Conservation (phyloP, 495 filamentous ascomycete genomes). For the Wilcoxina mikolae region DNA sequence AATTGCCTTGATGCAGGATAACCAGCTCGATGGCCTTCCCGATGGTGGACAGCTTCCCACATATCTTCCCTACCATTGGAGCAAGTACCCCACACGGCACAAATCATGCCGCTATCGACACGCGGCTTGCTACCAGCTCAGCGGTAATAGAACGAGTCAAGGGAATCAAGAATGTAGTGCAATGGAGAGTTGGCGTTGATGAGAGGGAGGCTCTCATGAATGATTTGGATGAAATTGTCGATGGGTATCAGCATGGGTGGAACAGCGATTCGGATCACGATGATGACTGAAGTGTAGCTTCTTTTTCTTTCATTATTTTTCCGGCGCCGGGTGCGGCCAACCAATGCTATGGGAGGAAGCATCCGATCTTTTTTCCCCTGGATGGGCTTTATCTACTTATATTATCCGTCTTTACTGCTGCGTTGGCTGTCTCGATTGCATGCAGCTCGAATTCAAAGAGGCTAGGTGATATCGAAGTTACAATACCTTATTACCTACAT, state of each 20-base stretch:
- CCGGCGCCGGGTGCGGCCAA: too few relatives aligned
- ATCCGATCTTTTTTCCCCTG: too few relatives aligned
- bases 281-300: conserved; percentile 39
- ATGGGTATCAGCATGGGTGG: conserved; percentile 84
- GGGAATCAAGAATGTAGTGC: conserved; percentile 44
- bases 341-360: too few relatives aligned
- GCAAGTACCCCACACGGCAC: conserved; percentile 24
- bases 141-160: conserved; percentile 55
- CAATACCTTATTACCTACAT: too few relatives aligned
- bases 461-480: too few relatives aligned
- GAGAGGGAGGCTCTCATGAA: conserved; percentile 72
- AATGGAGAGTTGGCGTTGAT: conserved; percentile 47
- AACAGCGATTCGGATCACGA: conserved; percentile 68
- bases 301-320: too few relatives aligned
- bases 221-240: conserved; percentile 68
- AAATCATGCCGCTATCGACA: conserved; percentile 41
- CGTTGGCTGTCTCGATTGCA: too few relatives aligned
- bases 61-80: conserved; percentile 40
- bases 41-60: conserved; percentile 66
- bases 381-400: too few relatives aligned
- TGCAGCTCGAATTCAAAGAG: too few relatives aligned
- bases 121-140: conserved; percentile 59
- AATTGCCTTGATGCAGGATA: conserved; percentile 37
- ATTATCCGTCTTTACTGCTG: too few relatives aligned
- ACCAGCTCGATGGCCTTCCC: conserved; percentile 52